phyloP scores from a whole-genome alignment of 345 rosid species.

The Acer saccharum region DNA sequence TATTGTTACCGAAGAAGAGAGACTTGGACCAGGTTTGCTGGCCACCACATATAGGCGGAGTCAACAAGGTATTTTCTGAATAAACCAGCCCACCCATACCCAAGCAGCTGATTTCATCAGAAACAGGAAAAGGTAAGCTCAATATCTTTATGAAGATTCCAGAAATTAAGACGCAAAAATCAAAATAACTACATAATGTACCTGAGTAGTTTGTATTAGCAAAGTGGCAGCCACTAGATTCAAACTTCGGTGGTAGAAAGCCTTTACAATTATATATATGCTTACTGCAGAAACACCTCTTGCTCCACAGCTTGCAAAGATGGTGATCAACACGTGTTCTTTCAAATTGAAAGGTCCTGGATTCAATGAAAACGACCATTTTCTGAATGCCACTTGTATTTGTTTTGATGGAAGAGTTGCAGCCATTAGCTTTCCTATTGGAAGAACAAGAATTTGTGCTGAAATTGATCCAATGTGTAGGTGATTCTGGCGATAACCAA shows the following conservation, averaged over 20 bases:
- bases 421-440: conserved; percentile 50
- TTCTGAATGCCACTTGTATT: conserved; percentile 30
- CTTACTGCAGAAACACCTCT: conserved; percentile 26
- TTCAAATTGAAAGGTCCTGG: conserved; percentile 56
- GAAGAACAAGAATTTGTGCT: conserved; percentile 45
- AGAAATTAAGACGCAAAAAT: not conserved
- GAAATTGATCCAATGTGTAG: conserved; percentile 28
- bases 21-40: conserved; percentile 52
- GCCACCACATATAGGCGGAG: conserved; percentile 60
- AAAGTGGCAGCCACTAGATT: conserved; percentile 40
- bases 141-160: not conserved
- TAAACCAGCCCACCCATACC: conserved; percentile 54
- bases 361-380: conserved; percentile 52
- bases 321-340: conserved; percentile 52
- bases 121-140: not conserved
- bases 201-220: conserved; percentile 78
- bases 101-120: conserved; percentile 25
- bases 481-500: conserved; percentile 34
- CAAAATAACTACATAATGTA: conserved; percentile 7
- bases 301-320: conserved; percentile 40
- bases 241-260: conserved; percentile 31
- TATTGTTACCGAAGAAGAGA: conserved; percentile 44
- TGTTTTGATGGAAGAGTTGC: conserved; percentile 27
- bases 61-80: conserved; percentile 50
- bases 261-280: conserved; percentile 40